Evolutionary conservation across 495 filamentous ascomycete species (phyloP), one percentile per base, ranked within the genome.

Genomic region (Penicillium coprophilum): DNA sequence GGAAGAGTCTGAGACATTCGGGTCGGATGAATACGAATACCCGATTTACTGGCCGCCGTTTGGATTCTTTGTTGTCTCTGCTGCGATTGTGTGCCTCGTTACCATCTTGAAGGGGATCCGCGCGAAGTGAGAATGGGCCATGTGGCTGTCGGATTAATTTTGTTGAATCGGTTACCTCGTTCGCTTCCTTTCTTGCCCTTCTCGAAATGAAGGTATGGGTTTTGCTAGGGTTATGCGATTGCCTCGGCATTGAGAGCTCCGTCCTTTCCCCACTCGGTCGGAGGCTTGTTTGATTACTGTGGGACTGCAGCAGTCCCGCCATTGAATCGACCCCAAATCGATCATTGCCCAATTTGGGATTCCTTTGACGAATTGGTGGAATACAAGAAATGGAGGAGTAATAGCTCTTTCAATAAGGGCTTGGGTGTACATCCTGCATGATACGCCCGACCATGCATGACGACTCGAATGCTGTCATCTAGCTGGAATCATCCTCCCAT

Each of bases 41-140:
- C 23, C 40, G 6, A 21, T 24, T 19, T 17, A 52, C 5, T 34
- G 44, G 15, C 56, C 56, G 8, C 43, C 56, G 2, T 23, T 51
- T 5, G 15, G 31, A 1, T 58, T 64, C 27, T 46, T 61, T 4
- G 49, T 59, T n/a, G 4, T 59, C 8, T 51, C 53, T 17, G 50
- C 58, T 24, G 46, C 51, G 3, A 12, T 62, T 1, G 41, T 62
- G 27, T 61, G 58, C 30, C 38, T 64, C 11, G n/a, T 36, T 15
- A 64, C 63, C 6, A 36, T 66, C 0, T 17, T 63, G 23, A 40
- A 55, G 34, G 58, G 58, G 11, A 23, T 64, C 4, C 49, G 63
- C 4, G 44, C 49, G 3, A 50, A 48, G 40, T 66, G 63, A 66
- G 32, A 12, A 2, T 17, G 40, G 0, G 19, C 10, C 15, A 7